Evolutionary conservation across 345 rosid species (phyloP), one percentile per base, ranked within the genome.

Genomic region (Excoecaria agallocha): DNA sequence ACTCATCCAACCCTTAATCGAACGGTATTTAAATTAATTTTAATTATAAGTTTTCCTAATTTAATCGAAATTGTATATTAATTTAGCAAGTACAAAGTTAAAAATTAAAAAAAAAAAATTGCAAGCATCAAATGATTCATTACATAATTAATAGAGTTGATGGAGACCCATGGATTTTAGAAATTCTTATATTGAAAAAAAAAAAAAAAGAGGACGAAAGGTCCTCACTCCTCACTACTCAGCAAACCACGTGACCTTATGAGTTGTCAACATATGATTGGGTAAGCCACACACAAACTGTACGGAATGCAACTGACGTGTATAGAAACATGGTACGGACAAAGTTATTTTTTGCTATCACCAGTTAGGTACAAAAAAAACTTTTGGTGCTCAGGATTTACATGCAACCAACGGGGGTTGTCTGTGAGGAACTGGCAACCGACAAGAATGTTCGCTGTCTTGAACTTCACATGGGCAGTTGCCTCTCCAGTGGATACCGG

Each of bases 341-440:
- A 48, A 17, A 8, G 20, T 25, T 62, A 12, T 16, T 41, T 22
- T 35, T 1, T 16, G 22, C 38, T 0, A 55, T 3, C 25, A 8
- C 37, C 25, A 46, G 20, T 12, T n/a, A 5, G 48, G n/a, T n/a
- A n/a, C n/a, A 10, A 43, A 8, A 8, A 43, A 43, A 43, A 43
- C 7, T 10, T 43, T 43, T 43, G 58, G 82, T 75, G 82, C 79
- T 63, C 76, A 60, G 61, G 58, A 11, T 62, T 79, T 80, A 0
- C 78, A 69, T 82, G 77, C 84, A 79, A 62, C 78, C 66, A 5
- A 3, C 0, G 57, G 20, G 64, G 8, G 30, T 72, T 84, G 93
- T 86, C 91, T 35, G 87, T 12, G 83, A 77, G 82, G 48, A 86
- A 86, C 88, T 86, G 87, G 93, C 89, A 89, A 86, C 91, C 90